Base-by-base conservation (phyloP, 768 basidiomycete genomes). In the Collybiopsis confluens region DNA sequence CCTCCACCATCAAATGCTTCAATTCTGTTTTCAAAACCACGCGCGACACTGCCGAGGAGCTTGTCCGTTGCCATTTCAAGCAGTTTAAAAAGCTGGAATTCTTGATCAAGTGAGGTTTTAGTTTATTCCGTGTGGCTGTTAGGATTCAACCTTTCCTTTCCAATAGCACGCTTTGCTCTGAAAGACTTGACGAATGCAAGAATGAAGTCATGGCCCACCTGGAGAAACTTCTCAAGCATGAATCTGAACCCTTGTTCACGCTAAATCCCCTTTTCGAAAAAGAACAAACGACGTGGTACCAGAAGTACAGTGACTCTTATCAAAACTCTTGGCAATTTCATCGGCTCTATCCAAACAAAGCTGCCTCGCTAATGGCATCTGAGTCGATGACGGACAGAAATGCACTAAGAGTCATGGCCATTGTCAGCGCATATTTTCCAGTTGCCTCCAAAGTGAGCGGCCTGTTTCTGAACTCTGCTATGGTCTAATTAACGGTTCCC, bases 371-470 rank as follows among this genome's bases (percentile, higher is more conserved):
- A n/a, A n/a, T n/a, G n/a, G n/a, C n/a, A n/a, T n/a, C n/a, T n/a
- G n/a, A n/a, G n/a, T n/a, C n/a, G n/a, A n/a, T n/a, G n/a, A n/a
- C n/a, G n/a, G n/a, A n/a, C n/a, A n/a, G n/a, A n/a, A n/a, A n/a
- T n/a, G n/a, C n/a, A n/a, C n/a, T n/a, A n/a, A n/a, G n/a, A 2
- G 72, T 83, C 5, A 80, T 81, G 76, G 77, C 81, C 0, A 74
- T 76, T 16, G 77, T 82, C 0, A 72, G 74, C 0, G 82, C 79
- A 4, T 85, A 81, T 56, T 83, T 78, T 61, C 73, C 79, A 36
- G 71, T 83, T 0, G 74, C 81, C 6, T 76, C 71, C 66, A 78
- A 79, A 71, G 82, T 80, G 54, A 18, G 65, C 52, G 42, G 15
- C 20, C 18, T 8, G n/a, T 26, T 26, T 2, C 37, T 26, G 16